Evolutionary conservation across 1,284 basidiomycete species (phyloP), one percentile per base, ranked within the genome.

Genomic region (Ustilago trichophora): DNA sequence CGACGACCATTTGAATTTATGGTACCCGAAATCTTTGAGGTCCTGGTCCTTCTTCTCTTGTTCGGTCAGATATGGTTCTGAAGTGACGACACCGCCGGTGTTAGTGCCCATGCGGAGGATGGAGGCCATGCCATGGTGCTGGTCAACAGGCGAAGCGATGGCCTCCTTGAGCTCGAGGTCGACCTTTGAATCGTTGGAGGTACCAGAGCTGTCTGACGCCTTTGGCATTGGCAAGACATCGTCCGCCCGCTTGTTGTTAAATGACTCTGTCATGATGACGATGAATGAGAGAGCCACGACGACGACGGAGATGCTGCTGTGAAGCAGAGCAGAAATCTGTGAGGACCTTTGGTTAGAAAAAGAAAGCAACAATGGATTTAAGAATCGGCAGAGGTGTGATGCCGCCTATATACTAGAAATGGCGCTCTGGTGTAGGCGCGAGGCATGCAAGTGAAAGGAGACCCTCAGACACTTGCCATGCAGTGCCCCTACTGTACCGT

Each of bases 1-100:
- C 24, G 75, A 77, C 3, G 73, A 70, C 59, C 74, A 73, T 12
- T 33, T 43, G 72, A 82, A 82, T 41, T 64, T 53, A 49, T 66
- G 53, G 32, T 71, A 62, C 4, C 67, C 62, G 33, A 48, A 56
- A 12, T 54, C 57, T 42, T 62, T 48, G 44, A 71, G 47, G 3
- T 54, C 62, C 40, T 66, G 47, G 9, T 18, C 36, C 37, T 57
- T 43, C 42, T 66, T 57, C 36, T 75, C 71, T 6, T 65, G 44
- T 33, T 77, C 75, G 33, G 66, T 70, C 48, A 73, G 52, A 59
- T 75, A 77, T 24, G 68, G 70, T 44, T 73, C 73, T 4, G 60
- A 67, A 4, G 69, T 69, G 50, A 71, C 34, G 24, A 64, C 31
- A 36, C 58, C 65, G 18, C 66, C 66, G 13, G 66, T 70, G 60